Base-by-base conservation (phyloP, 352 stramenopile genomes). In the Phytopythium kandeliae region DNA sequence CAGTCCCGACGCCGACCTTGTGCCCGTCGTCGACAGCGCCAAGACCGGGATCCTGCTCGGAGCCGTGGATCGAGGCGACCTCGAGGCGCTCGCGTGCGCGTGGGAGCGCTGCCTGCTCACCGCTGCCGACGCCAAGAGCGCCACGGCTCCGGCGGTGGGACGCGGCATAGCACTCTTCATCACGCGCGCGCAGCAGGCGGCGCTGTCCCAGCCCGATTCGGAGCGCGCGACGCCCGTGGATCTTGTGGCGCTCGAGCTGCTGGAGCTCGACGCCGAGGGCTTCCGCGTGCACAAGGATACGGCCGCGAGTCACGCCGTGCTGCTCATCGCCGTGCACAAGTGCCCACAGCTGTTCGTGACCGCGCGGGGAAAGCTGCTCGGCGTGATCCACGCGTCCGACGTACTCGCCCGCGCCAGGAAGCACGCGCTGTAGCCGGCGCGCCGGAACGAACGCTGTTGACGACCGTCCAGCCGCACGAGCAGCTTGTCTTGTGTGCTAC, bases 251-350 rank as follows among this genome's bases (percentile, higher is more conserved):
- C 55, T 86, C 3, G 69, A 85, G 38, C 65, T 89, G 11, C 44
- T 92, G 16, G 72, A 60, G 19, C 62, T 92, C 19, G 80, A 92
- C 55, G 57, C 74, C 1, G 72, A 71, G 35, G 80, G 78, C 53
- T 86, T 86, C 48, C 76, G 85, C 48, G 80, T 88, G 33, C 74
- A 85, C 55, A 72, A 67, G 30, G 73, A 86, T 25, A 83, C 76
- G 19, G 84, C 66, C 40, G 78, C 76, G 43, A 87, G 74, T 31
- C 78, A 89, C 41, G 74, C 87, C 30, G 79, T 92, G 15, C 51
- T 92, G n/a, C 68, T 89, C 37, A 83, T 92, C 42, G 86, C 80
- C 36, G 74, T 89, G 34, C 76, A 92, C 64, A 92, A 92, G 50
- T 74, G 65, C 17, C 76, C 78, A 4, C 66, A 88, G 57, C 55